Base-by-base conservation (phyloP, 176 grass and related monocot species). In the Ananas comosus region DNA sequence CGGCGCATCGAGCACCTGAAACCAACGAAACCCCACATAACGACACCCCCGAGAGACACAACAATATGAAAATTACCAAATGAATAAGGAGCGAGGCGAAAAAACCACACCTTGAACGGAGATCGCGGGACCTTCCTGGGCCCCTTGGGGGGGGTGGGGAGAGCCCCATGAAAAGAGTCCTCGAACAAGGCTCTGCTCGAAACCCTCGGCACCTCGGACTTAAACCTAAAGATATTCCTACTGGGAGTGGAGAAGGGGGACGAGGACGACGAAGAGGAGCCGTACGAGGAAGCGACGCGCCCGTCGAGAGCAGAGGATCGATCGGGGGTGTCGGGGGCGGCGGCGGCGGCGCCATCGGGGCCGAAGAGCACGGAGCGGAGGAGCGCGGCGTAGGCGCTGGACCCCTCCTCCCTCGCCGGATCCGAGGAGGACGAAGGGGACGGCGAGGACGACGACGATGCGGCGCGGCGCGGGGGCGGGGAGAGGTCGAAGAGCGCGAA, bases 211-310 rank as follows among this genome's bases (percentile, higher is more conserved):
- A 99, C 88, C 67, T 94, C 90, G 23, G 85, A 80, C 87, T 99
- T 99, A 82, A 88, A 99, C 53, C 87, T 74, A 75, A 99, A 99
- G 61, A 99, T 94, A 67, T 99, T 99, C 23, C 85, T 82, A 25
- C 70, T 84, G 2, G 82, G 67, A 0, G 86, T 79, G 25, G 79
- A 85, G 2, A 86, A 71, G 0, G 86, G 56, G 4, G 88, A 86
- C 2, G 91, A 71, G 10, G 72, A 79, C 1, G 89, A 84, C 10
- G 87, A 86, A 6, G 85, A 84, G 1, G 95, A 88, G 22, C 79
- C 68, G 18, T 80, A 81, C 10, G 90, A 94, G 2, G 89, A 96
- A 13, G 84, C 82, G 13, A 80, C 50, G 67, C 83, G 68, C 68
- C 73, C 72, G 11, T 69, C 57, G 19, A 33, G 25, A 2, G 27